Conservation (phyloP, 2,329 filamentous ascomycete genomes). For the Trichoderma hamatum region DNA sequence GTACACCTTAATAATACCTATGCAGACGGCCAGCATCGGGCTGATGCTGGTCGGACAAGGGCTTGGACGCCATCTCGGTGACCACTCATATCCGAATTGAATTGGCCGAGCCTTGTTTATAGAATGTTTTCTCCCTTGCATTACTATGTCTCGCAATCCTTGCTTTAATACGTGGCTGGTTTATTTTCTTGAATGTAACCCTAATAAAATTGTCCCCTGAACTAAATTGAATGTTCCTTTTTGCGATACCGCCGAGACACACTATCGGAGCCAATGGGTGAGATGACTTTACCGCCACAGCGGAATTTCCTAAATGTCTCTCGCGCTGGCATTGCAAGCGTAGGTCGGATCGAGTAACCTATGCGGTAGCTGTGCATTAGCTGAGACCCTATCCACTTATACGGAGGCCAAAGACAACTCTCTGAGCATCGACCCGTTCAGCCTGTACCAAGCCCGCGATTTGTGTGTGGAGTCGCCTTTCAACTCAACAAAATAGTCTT, state of each 20-base stretch:
- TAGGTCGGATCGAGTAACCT: slow-evolving; percentile 61
- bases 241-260: slow-evolving; percentile 11
- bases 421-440: not conserved
- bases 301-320: slow-evolving; percentile 53
- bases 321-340: slow-evolving; percentile 64
- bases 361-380: slow-evolving; percentile 60
- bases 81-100: not conserved
- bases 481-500: not conserved
- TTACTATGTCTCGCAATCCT: not conserved
- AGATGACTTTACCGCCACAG: slow-evolving; percentile 27
- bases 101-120: slow-evolving; percentile 6
- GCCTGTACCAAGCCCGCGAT: not conserved
- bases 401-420: not conserved
- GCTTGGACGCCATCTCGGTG: not conserved
- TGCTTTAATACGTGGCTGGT: not conserved
- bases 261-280: not conserved
- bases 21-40: not conserved
- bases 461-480: not conserved
- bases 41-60: not conserved
- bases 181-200: not conserved
- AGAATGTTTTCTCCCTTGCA: not conserved
- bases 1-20: not conserved
- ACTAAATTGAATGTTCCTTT: not conserved
- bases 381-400: slow-evolving; percentile 44
- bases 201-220: not conserved